These are phyloP conservation scores for Plantago major DNA, from an alignment of 257 asterid species.

Conservation along the genomic window DNA sequence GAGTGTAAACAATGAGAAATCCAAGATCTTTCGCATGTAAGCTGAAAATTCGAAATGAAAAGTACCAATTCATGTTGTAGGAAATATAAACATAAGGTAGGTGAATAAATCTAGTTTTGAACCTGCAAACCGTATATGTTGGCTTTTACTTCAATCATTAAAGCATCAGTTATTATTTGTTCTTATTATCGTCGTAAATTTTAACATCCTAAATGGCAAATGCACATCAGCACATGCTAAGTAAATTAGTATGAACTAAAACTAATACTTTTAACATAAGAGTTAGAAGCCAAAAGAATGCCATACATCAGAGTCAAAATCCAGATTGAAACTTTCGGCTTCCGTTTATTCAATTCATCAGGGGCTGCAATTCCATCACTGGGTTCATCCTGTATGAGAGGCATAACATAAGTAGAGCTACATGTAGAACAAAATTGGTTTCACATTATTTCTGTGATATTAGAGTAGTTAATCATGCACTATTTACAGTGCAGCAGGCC, in stretches of 20 bases:
- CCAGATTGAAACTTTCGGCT: conserved; percentile 30
- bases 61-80: background rate
- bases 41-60: background rate
- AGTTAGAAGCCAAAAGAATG: conserved; percentile 16
- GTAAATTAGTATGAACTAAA: conserved; percentile 9
- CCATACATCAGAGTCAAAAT: conserved; percentile 49
- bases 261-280: conserved; percentile 7
- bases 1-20: background rate
- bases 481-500: too few species aligned
- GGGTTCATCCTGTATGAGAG: conserved; percentile 33
- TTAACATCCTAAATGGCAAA: conserved; percentile 38
- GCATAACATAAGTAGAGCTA: too few species aligned
- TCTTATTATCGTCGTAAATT: conserved; percentile 31
- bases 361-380: conserved; percentile 35
- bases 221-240: too few species aligned
- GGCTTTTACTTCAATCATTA: conserved; percentile 64
- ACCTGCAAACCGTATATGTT: conserved; percentile 82
- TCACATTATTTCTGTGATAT: too few species aligned
- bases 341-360: conserved; percentile 47
- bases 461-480: too few species aligned
- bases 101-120: too few species aligned
- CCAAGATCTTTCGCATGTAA: background rate
- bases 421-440: too few species aligned
- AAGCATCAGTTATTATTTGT: conserved; percentile 44
- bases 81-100: conserved; percentile 12